A percentile compares a stretch with the other conserved stretches of the same genome.
Evolutionary conservation across 805 yeast genomes (phyloP).

Genomic region (Kodamaea hsintzibuensis): DNA sequence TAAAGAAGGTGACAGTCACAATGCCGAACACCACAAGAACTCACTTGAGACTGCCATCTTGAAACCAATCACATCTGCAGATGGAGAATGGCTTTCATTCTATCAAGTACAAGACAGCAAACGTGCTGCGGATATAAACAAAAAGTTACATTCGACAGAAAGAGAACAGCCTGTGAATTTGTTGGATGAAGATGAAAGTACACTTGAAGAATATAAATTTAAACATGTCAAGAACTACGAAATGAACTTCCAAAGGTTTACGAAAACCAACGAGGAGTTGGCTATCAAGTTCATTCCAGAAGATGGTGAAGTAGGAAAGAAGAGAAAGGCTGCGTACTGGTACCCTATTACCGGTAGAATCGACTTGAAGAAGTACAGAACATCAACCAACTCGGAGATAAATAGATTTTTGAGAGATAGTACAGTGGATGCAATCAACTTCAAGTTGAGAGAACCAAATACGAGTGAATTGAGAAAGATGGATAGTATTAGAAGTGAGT

Average conservation of each 20-base stretch:
- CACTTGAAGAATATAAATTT: slow-evolving; percentile 50
- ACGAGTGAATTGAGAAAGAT: slow-evolving; percentile 66
- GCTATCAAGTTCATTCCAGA: slow-evolving; percentile 58
- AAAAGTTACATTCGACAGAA: slow-evolving; percentile 38
- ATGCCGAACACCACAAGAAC: slow-evolving; percentile 34
- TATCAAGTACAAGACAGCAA: slow-evolving; percentile 32
- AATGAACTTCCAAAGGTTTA: slow-evolving; percentile 53
- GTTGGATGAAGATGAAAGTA: slow-evolving; percentile 47
- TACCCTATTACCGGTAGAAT: slow-evolving; percentile 77
- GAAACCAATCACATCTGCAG: slow-evolving; percentile 69
- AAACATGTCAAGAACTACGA: slow-evolving; percentile 79
- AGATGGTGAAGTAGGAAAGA: slow-evolving; percentile 25
- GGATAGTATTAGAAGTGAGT: slow-evolving; percentile 67
- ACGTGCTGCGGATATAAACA: slow-evolving; percentile 25
- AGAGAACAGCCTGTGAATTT: slow-evolving; percentile 43
- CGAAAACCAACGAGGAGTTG: slow-evolving; percentile 60
- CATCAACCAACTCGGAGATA: slow-evolving; percentile 55
- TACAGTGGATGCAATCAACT: slow-evolving; percentile 61
- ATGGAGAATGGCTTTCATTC: slow-evolving; percentile 74
- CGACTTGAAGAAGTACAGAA: slow-evolving; percentile 83
- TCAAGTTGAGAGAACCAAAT: slow-evolving; percentile 70
- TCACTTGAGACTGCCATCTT: slow-evolving; percentile 62
- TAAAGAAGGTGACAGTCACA: slow-evolving; percentile 28
- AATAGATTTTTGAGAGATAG: slow-evolving; percentile 55
- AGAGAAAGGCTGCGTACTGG: slow-evolving; percentile 62